Percentiles rank a stretch among this genome's conserved stretches.
Evolutionary conservation across 139 green algal species (phyloP).

Genomic region (Deuterostichococcus epilithicus): DNA sequence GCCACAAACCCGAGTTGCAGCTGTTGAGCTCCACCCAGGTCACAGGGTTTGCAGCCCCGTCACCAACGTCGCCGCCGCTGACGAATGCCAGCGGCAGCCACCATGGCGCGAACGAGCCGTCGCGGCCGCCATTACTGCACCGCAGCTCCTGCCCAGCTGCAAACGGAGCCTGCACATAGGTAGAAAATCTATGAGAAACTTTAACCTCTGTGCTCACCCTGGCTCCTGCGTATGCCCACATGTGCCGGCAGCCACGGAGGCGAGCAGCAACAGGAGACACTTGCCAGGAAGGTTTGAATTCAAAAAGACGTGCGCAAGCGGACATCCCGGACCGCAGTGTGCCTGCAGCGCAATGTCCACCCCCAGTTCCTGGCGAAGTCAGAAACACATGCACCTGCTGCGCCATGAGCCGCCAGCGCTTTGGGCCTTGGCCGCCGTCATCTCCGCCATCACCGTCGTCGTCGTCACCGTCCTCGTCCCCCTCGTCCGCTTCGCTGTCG

Average conservation of each 20-base stretch:
- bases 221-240: no score
- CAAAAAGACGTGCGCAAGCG: no score
- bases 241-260: no score
- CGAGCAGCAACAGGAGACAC: no score
- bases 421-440: no score
- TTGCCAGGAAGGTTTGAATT: no score
- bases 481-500: neutral
- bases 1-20: slow-evolving; percentile 1
- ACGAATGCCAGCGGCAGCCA: slow-evolving; percentile 38
- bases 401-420: neutral
- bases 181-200: no score
- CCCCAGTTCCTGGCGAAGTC: no score
- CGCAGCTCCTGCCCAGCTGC: neutral
- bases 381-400: neutral
- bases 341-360: no score
- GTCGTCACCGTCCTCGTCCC: neutral
- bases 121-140: neutral
- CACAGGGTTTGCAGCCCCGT: neutral
- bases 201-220: no score
- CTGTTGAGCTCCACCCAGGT: slow-evolving; percentile 24
- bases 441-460: no score
- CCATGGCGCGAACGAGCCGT: slow-evolving; percentile 24
- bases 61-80: neutral
- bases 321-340: no score
- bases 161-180: slow-evolving; percentile 34